Evolutionary conservation across 2,329 filamentous ascomycete genomes (phyloP).

Genomic region (Mariannaea sp.): DNA sequence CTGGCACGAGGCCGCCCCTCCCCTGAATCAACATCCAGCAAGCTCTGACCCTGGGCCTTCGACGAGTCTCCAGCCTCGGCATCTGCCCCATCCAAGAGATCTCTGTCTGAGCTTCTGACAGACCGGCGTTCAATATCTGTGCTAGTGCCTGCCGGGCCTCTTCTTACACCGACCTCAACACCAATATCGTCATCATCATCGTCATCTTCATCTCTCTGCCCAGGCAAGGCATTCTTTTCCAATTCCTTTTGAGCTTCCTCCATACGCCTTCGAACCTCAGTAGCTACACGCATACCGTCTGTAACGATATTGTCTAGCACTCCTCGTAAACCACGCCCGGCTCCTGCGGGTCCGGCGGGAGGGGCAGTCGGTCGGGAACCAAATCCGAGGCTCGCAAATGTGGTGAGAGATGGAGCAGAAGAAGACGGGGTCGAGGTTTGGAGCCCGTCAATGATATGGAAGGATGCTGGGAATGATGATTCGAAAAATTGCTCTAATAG

Average conservation of each 20-base stretch:
- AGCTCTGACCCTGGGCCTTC: constrained; percentile 41
- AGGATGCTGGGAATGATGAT: constrained; percentile 89
- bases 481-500: constrained; percentile 97
- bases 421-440: constrained; percentile 39
- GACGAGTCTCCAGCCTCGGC: constrained; percentile 62
- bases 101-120: constrained; percentile 69
- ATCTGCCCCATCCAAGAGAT: constrained; percentile 75
- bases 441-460: constrained; percentile 78
- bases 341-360: constrained; percentile 49
- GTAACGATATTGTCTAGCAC: constrained; percentile 97
- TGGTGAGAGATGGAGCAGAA: constrained; percentile 72
- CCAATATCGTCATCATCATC: constrained; percentile 66
- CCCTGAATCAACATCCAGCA: constrained; percentile 42
- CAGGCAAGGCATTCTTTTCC: constrained; percentile 76
- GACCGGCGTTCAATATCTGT: constrained; percentile 66
- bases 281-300: constrained; percentile 94
- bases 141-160: constrained; percentile 43
- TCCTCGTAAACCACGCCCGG: constrained; percentile 78
- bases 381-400: constrained; percentile 76
- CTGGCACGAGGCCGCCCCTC: constrained; percentile 36
- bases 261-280: constrained; percentile 89
- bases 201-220: constrained; percentile 70
- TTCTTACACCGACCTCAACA: constrained; percentile 49
- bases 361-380: constrained; percentile 48
- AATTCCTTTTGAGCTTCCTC: constrained; percentile 93